Evolutionary conservation across 2,329 filamentous ascomycete genomes (phyloP).

Genomic region (Mycosphaerella arachidis): DNA sequence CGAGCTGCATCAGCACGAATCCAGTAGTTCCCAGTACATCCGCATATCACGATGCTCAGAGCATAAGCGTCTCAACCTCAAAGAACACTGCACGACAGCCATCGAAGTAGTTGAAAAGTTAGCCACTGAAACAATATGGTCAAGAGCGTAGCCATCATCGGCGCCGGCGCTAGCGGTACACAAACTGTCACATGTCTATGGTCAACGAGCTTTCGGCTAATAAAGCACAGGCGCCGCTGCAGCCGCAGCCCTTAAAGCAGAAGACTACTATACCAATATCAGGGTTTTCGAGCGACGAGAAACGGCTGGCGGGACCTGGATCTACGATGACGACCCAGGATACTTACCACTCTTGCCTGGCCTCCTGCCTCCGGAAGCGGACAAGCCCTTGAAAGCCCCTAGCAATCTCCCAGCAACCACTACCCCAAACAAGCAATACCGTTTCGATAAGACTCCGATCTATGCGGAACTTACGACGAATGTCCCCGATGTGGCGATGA

Average conservation of each 20-base stretch:
- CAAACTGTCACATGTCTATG: slow-evolving; percentile 6
- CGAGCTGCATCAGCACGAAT: slow-evolving; percentile 1
- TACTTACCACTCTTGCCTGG: slow-evolving; percentile 40
- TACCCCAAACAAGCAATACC: slow-evolving; percentile 42
- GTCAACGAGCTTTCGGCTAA: not conserved
- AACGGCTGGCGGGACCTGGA: slow-evolving; percentile 38
- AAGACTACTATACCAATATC: slow-evolving; percentile 33
- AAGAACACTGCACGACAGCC: not conserved
- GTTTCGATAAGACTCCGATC: slow-evolving; percentile 48
- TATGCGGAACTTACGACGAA: slow-evolving; percentile 54
- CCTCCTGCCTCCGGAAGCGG: slow-evolving; percentile 42
- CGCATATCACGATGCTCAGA: not conserved
- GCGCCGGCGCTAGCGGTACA: slow-evolving; percentile 25
- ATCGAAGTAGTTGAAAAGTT: not conserved
- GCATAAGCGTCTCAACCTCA: not conserved
- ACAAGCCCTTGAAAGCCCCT: slow-evolving; percentile 46
- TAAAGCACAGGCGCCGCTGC: slow-evolving; percentile 29
- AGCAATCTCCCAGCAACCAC: slow-evolving; percentile 38
- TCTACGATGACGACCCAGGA: slow-evolving; percentile 47
- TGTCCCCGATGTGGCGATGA: slow-evolving; percentile 55
- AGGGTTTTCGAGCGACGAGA: slow-evolving; percentile 35
- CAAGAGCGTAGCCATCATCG: slow-evolving; percentile 28
- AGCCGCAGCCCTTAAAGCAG: slow-evolving; percentile 34
- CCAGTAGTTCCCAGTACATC: not conserved
- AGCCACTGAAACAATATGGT: not conserved